phyloP scores from a whole-genome alignment of 2,329 filamentous ascomycete species.

The Calonectria pteridis region DNA sequence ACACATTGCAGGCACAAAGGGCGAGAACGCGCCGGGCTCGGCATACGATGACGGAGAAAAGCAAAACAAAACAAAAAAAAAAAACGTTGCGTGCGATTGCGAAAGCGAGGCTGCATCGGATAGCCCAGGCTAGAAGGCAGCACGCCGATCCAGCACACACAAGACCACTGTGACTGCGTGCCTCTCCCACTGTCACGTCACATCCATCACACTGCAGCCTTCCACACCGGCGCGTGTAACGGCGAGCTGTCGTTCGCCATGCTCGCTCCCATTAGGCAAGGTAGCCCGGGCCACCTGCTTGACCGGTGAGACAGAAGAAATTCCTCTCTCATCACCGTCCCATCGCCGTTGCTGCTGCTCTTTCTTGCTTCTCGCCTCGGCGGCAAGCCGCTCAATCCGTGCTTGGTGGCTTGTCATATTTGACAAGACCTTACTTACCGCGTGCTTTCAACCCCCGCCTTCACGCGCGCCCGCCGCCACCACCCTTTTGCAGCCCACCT shows the following conservation, averaged over 20 bases:
- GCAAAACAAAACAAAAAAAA: too few relatives aligned
- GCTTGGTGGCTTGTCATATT: background rate
- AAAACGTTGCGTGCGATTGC: background rate
- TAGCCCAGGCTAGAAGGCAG: background rate
- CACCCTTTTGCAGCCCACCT: background rate
- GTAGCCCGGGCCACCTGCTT: background rate
- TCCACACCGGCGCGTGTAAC: background rate
- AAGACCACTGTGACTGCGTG: background rate
- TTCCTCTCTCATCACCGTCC: too few relatives aligned
- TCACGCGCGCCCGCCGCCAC: background rate
- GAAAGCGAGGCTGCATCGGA: background rate
- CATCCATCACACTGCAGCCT: background rate
- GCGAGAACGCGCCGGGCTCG: background rate
- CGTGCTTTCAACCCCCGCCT: background rate
- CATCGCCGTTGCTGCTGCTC: background rate
- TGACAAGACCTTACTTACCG: background rate
- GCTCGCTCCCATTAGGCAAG: background rate
- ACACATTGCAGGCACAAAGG: background rate
- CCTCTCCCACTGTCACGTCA: background rate
- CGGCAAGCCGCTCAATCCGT: background rate
- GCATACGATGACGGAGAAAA: background rate
- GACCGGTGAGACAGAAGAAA: conserved; percentile 1
- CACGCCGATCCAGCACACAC: background rate
- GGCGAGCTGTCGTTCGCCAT: background rate
- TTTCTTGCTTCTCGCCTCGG: background rate